These are phyloP conservation scores for Pseudomassariella vexata DNA, from an alignment of 2,329 filamentous ascomycete species.

Conservation along the genomic window DNA sequence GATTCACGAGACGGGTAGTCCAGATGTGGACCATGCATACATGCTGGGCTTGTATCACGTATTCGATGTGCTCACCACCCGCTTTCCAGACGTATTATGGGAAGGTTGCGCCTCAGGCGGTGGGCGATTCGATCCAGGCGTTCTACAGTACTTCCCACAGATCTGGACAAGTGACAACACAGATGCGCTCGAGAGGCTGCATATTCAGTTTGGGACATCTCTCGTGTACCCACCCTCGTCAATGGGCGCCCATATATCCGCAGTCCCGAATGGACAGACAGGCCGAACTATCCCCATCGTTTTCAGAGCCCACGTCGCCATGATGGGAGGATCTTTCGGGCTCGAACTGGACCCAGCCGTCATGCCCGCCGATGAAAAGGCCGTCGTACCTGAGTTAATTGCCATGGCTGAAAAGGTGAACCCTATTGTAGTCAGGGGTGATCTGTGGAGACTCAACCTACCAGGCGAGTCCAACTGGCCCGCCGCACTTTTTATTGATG, in stretches of 20 bases:
- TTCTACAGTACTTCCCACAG: slow-evolving; percentile 61
- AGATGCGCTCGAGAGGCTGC: slow-evolving; percentile 54
- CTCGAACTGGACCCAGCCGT: slow-evolving; percentile 55
- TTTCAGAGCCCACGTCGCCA: slow-evolving; percentile 60
- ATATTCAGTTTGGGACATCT: slow-evolving; percentile 59
- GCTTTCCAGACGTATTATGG: slow-evolving; percentile 58
- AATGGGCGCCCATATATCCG: slow-evolving; percentile 62
- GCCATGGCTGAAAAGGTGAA: slow-evolving; percentile 49
- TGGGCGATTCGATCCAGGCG: slow-evolving; percentile 57
- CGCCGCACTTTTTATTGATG: slow-evolving; percentile 52
- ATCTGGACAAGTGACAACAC: slow-evolving; percentile 63
- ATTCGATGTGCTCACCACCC: slow-evolving; percentile 51
- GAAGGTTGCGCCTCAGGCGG: slow-evolving; percentile 63
- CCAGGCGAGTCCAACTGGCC: slow-evolving; percentile 58
- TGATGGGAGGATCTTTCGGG: slow-evolving; percentile 64
- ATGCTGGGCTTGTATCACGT: slow-evolving; percentile 60
- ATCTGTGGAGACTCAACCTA: slow-evolving; percentile 53
- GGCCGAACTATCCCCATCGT: slow-evolving; percentile 47
- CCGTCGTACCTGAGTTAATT: slow-evolving; percentile 48
- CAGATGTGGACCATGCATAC: slow-evolving; percentile 50
- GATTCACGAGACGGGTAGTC: slow-evolving; percentile 53
- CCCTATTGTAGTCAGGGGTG: slow-evolving; percentile 51
- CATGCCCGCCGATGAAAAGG: slow-evolving; percentile 44
- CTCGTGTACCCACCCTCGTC: slow-evolving; percentile 56
- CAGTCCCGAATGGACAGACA: slow-evolving; percentile 53